phyloP scores from a whole-genome alignment of 2,329 filamentous ascomycete species.

The Dothideomycetidae sp. region DNA sequence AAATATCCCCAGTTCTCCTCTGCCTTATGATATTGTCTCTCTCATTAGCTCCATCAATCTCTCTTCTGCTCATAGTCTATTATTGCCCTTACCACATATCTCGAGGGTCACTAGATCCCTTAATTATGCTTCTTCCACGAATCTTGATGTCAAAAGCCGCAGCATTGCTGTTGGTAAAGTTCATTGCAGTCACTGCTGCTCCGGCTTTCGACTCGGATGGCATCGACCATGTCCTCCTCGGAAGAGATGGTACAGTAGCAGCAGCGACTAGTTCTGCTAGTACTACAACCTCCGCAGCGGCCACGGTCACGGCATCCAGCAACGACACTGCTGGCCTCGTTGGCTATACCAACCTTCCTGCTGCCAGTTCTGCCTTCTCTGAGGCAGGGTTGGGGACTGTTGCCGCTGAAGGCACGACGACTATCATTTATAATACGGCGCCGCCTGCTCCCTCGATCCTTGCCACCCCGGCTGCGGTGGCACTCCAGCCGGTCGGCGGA shows the following conservation, averaged over 20 bases:
- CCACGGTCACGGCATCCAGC: background rate
- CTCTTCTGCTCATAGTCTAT: background rate
- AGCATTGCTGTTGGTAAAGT: background rate
- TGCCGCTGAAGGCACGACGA: background rate
- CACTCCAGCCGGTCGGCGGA: background rate
- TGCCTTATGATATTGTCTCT: background rate
- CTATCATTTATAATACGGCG: background rate
- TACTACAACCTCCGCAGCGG: background rate
- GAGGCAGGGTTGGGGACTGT: background rate
- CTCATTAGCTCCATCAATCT: background rate
- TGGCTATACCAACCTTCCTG: background rate
- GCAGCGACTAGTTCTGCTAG: background rate
- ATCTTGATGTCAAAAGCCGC: background rate
- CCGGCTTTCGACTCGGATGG: background rate
- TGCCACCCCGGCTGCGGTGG: background rate
- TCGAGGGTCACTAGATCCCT: background rate
- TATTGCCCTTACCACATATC: background rate
- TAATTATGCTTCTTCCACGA: background rate
- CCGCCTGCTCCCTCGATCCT: background rate
- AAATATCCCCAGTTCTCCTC: background rate
- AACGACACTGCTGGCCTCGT: no score
- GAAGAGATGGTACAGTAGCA: background rate
- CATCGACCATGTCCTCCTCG: background rate
- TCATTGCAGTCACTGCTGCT: background rate
- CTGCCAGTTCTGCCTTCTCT: background rate